A percentile compares a stretch with the other conserved stretches of the same genome.
Evolutionary conservation across 129 eudicot species (phyloP).

Genomic region (Pseudognaphalium luteoalbum): DNA sequence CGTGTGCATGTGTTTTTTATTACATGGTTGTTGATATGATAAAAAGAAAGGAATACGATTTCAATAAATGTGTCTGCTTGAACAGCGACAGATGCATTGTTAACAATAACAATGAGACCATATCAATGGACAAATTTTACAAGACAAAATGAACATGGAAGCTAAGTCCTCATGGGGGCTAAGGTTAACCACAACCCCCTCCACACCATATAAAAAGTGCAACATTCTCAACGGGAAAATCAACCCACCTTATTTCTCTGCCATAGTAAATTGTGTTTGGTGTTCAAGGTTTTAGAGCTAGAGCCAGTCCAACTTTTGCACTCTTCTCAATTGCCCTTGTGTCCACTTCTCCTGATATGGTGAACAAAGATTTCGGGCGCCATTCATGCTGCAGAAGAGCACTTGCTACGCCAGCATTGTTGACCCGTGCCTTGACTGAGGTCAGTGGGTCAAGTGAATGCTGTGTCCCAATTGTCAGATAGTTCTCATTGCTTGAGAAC

Average conservation of each 20-base stretch:
- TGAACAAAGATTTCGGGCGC: constrained; percentile 72
- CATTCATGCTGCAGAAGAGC: constrained; percentile 87
- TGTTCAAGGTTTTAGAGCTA: constrained; percentile 73
- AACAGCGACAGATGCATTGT: constrained; percentile 27
- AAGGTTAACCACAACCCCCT: neutral
- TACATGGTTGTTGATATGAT: no score
- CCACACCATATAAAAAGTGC: neutral
- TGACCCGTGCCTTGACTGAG: constrained; percentile 66
- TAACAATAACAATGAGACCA: constrained; percentile 30
- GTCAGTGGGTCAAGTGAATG: constrained; percentile 76
- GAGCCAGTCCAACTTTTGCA: constrained; percentile 80
- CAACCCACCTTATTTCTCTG: constrained; percentile 43
- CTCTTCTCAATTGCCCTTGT: constrained; percentile 79
- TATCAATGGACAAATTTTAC: constrained; percentile 21
- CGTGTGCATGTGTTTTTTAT: neutral
- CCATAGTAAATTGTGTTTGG: constrained; percentile 2
- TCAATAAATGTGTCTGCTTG: constrained; percentile 25
- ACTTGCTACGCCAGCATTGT: constrained; percentile 78
- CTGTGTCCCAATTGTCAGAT: constrained; percentile 73
- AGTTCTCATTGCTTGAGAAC: constrained; percentile 81
- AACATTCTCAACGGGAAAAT: constrained; percentile 21
- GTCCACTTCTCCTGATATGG: constrained; percentile 91
- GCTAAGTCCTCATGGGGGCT: constrained; percentile 19
- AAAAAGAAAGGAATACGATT: no score
- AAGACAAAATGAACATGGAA: constrained; percentile 24